These are phyloP conservation scores for Lignosus rhinocerotis DNA, from an alignment of 1,284 basidiomycete species.

Conservation along the genomic window DNA sequence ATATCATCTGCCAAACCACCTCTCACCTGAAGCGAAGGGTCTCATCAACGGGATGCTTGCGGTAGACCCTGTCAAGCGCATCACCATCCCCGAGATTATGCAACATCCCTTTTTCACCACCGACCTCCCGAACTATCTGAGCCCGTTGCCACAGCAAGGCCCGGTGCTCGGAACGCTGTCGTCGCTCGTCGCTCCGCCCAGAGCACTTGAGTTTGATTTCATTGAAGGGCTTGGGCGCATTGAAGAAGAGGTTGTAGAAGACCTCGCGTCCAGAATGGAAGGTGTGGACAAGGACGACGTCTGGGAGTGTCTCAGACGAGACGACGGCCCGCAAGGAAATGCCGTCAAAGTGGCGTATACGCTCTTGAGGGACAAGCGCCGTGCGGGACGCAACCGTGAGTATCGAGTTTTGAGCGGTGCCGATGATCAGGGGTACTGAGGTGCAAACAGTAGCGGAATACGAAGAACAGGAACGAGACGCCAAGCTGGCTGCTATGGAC, in stretches of 20 bases:
- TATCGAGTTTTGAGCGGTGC: conserved; percentile 4
- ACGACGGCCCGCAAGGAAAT: conserved; percentile 85
- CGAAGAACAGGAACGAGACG: conserved; percentile 81
- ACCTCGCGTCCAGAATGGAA: conserved; percentile 74
- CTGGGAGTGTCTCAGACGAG: conserved; percentile 79
- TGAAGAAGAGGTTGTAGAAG: conserved; percentile 87
- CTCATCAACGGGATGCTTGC: conserved; percentile 87
- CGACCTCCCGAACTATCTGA: conserved; percentile 86
- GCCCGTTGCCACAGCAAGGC: conserved; percentile 80
- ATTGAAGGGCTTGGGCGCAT: conserved; percentile 86
- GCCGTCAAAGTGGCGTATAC: conserved; percentile 97
- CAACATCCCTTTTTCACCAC: conserved; percentile 86
- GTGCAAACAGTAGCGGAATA: conserved; percentile 63
- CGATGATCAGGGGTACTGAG: conserved; percentile 17
- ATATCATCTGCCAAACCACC: conserved; percentile 79
- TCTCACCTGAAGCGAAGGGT: conserved; percentile 75
- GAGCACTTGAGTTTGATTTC: conserved; percentile 70
- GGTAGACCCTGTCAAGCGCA: conserved; percentile 90
- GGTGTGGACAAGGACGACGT: conserved; percentile 84
- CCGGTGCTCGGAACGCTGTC: conserved; percentile 73
- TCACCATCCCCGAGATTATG: conserved; percentile 88
- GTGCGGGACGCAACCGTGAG: conserved; percentile 82
- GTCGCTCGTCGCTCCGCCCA: conserved; percentile 65
- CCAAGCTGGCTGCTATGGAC: conserved; percentile 76
- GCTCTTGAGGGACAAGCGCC: conserved; percentile 86